phyloP scores from a whole-genome alignment of 2,329 filamentous ascomycete species.

The Harringtonia lauricola region DNA sequence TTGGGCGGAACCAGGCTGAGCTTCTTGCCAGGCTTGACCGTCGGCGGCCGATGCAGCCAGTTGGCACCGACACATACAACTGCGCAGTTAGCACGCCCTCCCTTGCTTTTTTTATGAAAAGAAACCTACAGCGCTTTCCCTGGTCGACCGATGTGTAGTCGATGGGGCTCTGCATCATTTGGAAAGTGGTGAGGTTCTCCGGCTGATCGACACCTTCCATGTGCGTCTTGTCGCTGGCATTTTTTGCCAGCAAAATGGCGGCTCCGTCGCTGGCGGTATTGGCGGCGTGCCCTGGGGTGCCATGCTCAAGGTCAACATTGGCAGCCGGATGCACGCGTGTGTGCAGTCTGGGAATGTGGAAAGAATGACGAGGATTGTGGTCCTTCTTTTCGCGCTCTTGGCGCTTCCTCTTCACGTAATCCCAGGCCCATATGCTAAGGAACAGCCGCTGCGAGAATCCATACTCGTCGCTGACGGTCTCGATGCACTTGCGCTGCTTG shows the following conservation, averaged over 20 bases:
- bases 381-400: neutral
- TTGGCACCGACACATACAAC: conserved; percentile 64
- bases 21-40: conserved; percentile 10
- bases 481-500: conserved; percentile 42
- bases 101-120: too few species aligned
- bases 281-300: neutral
- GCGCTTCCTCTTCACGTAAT: conserved; percentile 8
- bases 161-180: conserved; percentile 59
- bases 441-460: conserved; percentile 57
- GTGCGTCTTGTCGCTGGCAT: too few species aligned
- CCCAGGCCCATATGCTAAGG: conserved; percentile 45
- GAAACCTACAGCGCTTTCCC: conserved; percentile 47
- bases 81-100: too few species aligned
- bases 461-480: conserved; percentile 47
- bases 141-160: conserved; percentile 66
- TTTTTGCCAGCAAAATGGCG: too few species aligned
- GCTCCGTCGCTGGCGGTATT: too few species aligned
- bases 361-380: too few species aligned
- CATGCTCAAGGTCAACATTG: too few species aligned
- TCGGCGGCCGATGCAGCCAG: conserved; percentile 35
- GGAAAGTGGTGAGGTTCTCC: conserved; percentile 23
- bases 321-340: too few species aligned
- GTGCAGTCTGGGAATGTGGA: neutral
- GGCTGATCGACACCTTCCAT: neutral
- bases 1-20: conserved; percentile 27